Evolutionary conservation across 2,329 filamentous ascomycete genomes (phyloP).

Genomic region (Lachnellula arida): DNA sequence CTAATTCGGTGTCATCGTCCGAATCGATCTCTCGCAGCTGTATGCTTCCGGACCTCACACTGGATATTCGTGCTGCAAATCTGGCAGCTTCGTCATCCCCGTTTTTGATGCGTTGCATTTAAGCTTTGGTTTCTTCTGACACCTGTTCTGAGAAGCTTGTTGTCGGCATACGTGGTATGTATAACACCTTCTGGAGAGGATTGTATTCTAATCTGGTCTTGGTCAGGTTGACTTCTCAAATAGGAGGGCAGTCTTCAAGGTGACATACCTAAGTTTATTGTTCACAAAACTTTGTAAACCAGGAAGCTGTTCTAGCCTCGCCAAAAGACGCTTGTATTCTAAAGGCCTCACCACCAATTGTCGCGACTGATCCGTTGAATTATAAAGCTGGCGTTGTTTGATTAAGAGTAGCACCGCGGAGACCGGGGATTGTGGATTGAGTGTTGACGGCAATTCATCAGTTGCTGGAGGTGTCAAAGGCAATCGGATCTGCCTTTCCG

Average conservation of each 20-base stretch:
- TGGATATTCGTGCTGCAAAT: constrained; percentile 15
- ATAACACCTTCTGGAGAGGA: constrained; percentile 11
- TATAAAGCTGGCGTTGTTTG: constrained; percentile 13
- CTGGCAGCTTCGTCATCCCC: constrained; percentile 12
- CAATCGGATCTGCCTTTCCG: constrained; percentile 20
- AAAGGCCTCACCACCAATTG: constrained; percentile 11
- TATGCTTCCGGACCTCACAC: constrained; percentile 14
- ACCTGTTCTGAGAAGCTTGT: constrained; percentile 15
- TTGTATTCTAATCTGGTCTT: constrained; percentile 10
- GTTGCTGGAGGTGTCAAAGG: constrained; percentile 21
- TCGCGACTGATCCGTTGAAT: constrained; percentile 12
- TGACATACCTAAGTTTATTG: constrained; percentile 12
- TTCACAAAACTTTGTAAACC: constrained; percentile 10
- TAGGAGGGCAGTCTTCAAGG: constrained; percentile 2
- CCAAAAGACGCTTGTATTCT: constrained; percentile 13
- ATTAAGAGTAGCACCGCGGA: constrained; percentile 14
- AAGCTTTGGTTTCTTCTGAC: constrained; percentile 11
- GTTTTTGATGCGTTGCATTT: constrained; percentile 11
- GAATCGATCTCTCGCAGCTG: constrained; percentile 13
- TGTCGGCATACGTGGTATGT: constrained; percentile 13
- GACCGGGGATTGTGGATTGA: constrained; percentile 15
- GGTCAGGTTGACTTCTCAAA: constrained; percentile 8
- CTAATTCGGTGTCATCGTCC: constrained; percentile 9
- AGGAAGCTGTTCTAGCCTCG: constrained; percentile 16
- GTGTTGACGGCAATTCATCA: constrained; percentile 13